phyloP scores from a whole-genome alignment of 1,284 basidiomycete species.

The Paramarasmius palmivorus region DNA sequence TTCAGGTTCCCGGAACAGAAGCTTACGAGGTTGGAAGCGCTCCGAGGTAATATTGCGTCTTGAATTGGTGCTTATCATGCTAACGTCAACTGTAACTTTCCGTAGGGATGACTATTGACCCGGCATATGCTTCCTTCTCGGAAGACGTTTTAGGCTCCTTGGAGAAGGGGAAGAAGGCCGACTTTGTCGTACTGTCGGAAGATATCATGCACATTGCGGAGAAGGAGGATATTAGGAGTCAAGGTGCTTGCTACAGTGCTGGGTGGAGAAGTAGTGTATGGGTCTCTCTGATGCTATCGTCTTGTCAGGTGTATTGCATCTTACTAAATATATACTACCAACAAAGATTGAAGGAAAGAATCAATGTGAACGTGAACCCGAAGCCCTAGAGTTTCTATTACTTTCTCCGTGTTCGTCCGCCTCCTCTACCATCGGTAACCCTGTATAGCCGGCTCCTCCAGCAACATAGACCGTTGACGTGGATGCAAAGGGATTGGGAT shows the following conservation, averaged over 20 bases:
- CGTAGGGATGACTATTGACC: slow-evolving; percentile 84
- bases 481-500: too few relatives aligned
- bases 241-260: slow-evolving; percentile 42
- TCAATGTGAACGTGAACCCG: too few relatives aligned
- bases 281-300: slow-evolving; percentile 31
- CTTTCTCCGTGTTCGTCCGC: too few relatives aligned
- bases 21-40: slow-evolving; percentile 44
- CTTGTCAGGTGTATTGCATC: neutral
- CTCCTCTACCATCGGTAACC: too few relatives aligned
- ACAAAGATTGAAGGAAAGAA: too few relatives aligned
- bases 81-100: slow-evolving; percentile 63
- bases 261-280: slow-evolving; percentile 74
- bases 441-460: too few relatives aligned
- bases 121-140: slow-evolving; percentile 85
- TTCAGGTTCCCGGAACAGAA: neutral
- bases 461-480: too few relatives aligned
- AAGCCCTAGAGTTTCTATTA: too few relatives aligned
- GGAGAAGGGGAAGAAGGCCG: slow-evolving; percentile 75
- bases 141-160: slow-evolving; percentile 74
- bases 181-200: slow-evolving; percentile 80
- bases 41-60: slow-evolving; percentile 25
- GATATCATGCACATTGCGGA: slow-evolving; percentile 73
- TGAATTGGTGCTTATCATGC: slow-evolving; percentile 19
- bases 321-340: neutral
- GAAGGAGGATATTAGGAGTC: slow-evolving; percentile 41